These are phyloP conservation scores for Xylaria sp. DNA, from an alignment of 2,329 filamentous ascomycete species.

Conservation along the genomic window DNA sequence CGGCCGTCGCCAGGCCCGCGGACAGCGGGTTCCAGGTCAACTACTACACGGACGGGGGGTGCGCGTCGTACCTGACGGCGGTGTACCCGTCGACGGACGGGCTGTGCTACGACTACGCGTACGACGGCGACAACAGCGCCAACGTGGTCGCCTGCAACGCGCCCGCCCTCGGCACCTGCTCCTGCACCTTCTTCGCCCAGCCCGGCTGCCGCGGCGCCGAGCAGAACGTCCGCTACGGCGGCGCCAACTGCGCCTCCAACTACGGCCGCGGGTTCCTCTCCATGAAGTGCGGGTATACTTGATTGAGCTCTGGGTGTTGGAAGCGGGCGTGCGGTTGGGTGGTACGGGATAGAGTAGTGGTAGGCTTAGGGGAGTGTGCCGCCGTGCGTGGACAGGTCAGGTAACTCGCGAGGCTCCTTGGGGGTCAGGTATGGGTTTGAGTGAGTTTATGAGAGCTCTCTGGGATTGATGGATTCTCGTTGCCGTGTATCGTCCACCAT, in stretches of 20 bases:
- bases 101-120: constrained; percentile 1
- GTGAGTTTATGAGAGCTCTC: too few relatives aligned
- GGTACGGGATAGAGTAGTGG: too few relatives aligned
- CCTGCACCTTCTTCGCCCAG: constrained; percentile 2
- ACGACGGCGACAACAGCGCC: constrained; percentile 2
- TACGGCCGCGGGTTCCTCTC: constrained; percentile 2
- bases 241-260: constrained; percentile 4
- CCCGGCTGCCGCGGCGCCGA: not conserved
- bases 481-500: too few relatives aligned
- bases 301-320: too few relatives aligned
- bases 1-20: not conserved
- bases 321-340: too few relatives aligned
- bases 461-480: too few relatives aligned
- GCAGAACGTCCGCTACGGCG: not conserved
- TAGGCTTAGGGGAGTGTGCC: too few relatives aligned
- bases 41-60: constrained; percentile 6
- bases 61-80: not conserved
- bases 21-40: constrained; percentile 1
- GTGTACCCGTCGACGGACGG: not conserved
- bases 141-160: constrained; percentile 5
- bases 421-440: too few relatives aligned
- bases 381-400: too few relatives aligned
- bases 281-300: too few relatives aligned
- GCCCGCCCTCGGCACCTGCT: not conserved
- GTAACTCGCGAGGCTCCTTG: too few relatives aligned